These are phyloP conservation scores for Lentinula novae-zelandiae DNA, from an alignment of 1,284 basidiomycete genomes.

Conservation along the genomic window DNA sequence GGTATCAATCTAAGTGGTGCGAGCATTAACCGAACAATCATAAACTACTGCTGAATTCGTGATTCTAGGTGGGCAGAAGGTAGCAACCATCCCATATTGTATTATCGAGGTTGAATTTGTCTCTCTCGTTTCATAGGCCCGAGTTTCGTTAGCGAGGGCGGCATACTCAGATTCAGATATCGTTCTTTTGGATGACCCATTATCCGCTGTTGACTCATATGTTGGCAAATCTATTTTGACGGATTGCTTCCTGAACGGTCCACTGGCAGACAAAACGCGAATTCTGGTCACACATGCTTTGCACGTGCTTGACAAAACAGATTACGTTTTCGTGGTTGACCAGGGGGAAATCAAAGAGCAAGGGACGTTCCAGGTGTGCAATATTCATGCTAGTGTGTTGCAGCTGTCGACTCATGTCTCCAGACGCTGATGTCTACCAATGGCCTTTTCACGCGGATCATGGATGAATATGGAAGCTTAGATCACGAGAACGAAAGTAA, in stretches of 20 bases:
- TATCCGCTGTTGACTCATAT: constrained; percentile 73
- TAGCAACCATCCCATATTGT: constrained; percentile 13
- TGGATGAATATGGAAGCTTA: constrained; percentile 57
- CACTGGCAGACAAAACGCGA: constrained; percentile 61
- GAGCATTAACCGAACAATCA: constrained; percentile 13
- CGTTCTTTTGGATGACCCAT: constrained; percentile 68
- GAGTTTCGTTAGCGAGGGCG: constrained; percentile 78
- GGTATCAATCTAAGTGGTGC: constrained; percentile 66
- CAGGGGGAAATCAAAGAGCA: constrained; percentile 63
- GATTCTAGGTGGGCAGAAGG: constrained; percentile 51
- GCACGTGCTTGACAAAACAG: constrained; percentile 63
- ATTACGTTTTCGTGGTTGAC: constrained; percentile 73
- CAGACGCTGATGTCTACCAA: constrained; percentile 52
- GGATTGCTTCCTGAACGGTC: constrained; percentile 53
- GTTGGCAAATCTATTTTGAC: constrained; percentile 62
- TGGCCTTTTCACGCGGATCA: constrained; percentile 52
- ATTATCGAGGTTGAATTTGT: constrained; percentile 19
- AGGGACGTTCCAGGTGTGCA: constrained; percentile 52
- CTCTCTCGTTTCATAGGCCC: constrained; percentile 43
- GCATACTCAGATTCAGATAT: constrained; percentile 76
- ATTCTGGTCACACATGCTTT: constrained; percentile 77
- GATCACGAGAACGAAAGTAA: constrained; percentile 27
- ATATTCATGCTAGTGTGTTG: constrained; percentile 8
- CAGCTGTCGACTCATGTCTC: neutral
- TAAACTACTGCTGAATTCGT: neutral